Evolutionary conservation across 2,329 filamentous ascomycete genomes (phyloP), one percentile per base, ranked within the genome.

Genomic region (Pseudogymnoascus pannorum): DNA sequence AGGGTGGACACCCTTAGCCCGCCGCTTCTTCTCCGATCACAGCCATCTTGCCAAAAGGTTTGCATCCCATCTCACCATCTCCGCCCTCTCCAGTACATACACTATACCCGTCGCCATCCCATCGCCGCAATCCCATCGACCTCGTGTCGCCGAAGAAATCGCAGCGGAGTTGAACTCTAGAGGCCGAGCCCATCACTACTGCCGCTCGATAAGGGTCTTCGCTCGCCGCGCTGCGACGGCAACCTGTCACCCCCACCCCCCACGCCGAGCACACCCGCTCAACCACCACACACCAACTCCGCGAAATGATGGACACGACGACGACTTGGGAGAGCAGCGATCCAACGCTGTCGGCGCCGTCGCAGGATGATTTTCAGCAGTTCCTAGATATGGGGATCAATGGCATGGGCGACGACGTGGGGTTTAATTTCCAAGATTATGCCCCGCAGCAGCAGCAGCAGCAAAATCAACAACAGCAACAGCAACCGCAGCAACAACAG

Each of bases 301-400:
- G 8, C 58, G 58, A 40, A 33, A 60, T 65, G 63, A 73, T 73
- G 72, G 70, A 72, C 61, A 67, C 71, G 40, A 68, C 70, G 9
- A 59, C 58, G 16, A 65, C 65, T 7, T 87, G 84, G 84, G 79
- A 80, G 66, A 76, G 77, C 58, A 79, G 83, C 69, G 82, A 85
- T 67, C 81, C 84, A 68, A 75, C 76, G 62, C 76, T 85, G 72
- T 75, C 79, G 26, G 71, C 77, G 9, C 67, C 77, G 5, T 71
- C 76, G 58, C 83, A 86, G 57, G 84, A 87, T 70, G 84, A 86
- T 38, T 86, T 87, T 69, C n/a, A n/a, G n/a, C 79, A 84, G 65
- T 87, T 86, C 62, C 76, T 87, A 64, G 80, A 86, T 66, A 81
- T 87, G 76, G 80, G 78, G 62, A 75, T 86, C 76, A 77, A 76